Evolutionary conservation across 1,284 basidiomycete genomes (phyloP), one percentile per base, ranked within the genome.

Genomic region (Trametes polyzona): DNA sequence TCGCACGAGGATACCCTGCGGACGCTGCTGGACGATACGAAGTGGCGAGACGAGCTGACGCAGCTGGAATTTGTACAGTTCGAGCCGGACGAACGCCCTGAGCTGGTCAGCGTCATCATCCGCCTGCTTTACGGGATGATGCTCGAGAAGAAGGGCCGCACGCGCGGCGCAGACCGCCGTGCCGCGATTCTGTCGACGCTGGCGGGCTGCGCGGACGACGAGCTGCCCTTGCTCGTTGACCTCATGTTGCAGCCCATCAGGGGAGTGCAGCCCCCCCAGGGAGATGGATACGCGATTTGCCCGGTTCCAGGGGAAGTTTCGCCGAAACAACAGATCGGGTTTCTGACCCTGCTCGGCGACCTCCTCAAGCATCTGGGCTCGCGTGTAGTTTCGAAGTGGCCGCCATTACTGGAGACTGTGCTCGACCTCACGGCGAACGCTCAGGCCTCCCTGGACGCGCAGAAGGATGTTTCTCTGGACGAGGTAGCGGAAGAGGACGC

Each of bases 61-160:
- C 80, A 85, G 17, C 81, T 98, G 40, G 81, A 91, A 64, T 74
- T 95, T 9, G 75, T 77, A 8, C 80, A 81, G 14, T 80, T 96
- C 44, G 84, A 91, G 35, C 69, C 76, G 0, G 74, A 76, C 1
- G 86, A 92, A 63, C 82, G 96, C 27, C 69, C 70, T 1, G 87
- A 88, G 64, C 77, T 95, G 9, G 81, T 98, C n/a, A 85, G 88
- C 26, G 78, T 92, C 7, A 71, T 91, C 47, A 83, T 94, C 17
- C 83, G 95, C 16, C 69, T 99, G 0, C 79, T 98, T 4, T 99
- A 92, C 72, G 97, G 97, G 3, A 73, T 93, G 60, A 92, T 98
- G 88, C 81, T 94, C 41, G 93, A 96, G 67, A 86, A 83, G 59
- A 85, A 84, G 55, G 92, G 93, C 1, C 83, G 89, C 9, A 76